Conservation (phyloP, 2,329 filamentous ascomycete species). For the Cadophora malorum region DNA sequence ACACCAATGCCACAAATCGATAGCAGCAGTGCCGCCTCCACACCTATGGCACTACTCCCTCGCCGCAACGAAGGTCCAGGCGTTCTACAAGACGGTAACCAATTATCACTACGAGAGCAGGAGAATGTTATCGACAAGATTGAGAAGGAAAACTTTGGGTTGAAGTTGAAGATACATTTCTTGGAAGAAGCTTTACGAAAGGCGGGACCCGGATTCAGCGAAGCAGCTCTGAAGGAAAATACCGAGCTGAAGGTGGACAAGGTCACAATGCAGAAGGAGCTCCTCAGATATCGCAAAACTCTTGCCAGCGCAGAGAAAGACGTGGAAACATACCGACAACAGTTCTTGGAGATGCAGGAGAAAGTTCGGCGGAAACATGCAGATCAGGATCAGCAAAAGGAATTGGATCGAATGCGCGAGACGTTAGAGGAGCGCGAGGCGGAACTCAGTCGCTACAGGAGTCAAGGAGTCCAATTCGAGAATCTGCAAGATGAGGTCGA, state of each 20-base stretch:
- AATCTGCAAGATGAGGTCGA: slow-evolving; percentile 76
- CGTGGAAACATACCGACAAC: slow-evolving; percentile 80
- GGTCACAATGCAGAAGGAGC: slow-evolving; percentile 85
- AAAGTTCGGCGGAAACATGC: slow-evolving; percentile 78
- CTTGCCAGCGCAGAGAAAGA: slow-evolving; percentile 84
- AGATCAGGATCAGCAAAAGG: slow-evolving; percentile 70
- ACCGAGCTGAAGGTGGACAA: slow-evolving; percentile 94
- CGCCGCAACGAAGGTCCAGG: slow-evolving; percentile 68
- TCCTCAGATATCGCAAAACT: slow-evolving; percentile 85
- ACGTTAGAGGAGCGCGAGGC: slow-evolving; percentile 62
- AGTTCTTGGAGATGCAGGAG: slow-evolving; percentile 83
- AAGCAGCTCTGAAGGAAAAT: slow-evolving; percentile 89
- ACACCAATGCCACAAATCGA: slow-evolving; percentile 79
- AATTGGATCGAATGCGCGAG: slow-evolving; percentile 63
- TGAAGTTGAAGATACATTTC: slow-evolving; percentile 97
- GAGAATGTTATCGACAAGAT: slow-evolving; percentile 95
- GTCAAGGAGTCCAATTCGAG: slow-evolving; percentile 64
- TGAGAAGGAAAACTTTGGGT: slow-evolving; percentile 96
- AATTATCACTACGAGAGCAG: slow-evolving; percentile 90
- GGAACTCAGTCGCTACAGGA: slow-evolving; percentile 57
- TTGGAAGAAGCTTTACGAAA: slow-evolving; percentile 90
- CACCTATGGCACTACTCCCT: slow-evolving; percentile 75
- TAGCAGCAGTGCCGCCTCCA: slow-evolving; percentile 82
- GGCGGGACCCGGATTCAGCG: slow-evolving; percentile 86
- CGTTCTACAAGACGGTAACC: slow-evolving; percentile 83